Conservation (phyloP, 805 yeast species). For the Kodamaea laetipori region DNA sequence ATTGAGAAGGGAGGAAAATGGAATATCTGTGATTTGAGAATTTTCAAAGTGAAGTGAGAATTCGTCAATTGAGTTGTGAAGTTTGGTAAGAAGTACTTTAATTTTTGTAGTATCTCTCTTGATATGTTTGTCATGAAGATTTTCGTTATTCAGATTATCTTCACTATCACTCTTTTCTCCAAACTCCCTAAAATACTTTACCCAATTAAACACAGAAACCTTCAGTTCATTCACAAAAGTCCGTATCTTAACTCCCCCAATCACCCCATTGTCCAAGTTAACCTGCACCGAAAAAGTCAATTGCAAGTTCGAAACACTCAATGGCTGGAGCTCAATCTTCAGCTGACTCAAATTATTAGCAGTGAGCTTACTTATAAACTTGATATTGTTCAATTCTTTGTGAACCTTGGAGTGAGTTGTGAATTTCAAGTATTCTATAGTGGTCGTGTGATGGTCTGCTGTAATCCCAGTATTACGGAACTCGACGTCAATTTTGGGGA, state of each 20-base stretch:
- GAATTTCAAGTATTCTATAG: constrained; percentile 25
- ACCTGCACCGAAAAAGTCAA: constrained; percentile 19
- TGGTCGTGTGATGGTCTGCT: constrained; percentile 8
- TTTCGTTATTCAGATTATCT: not conserved
- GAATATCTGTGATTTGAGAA: constrained; percentile 28
- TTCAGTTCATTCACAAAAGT: constrained; percentile 26
- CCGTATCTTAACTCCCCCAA: constrained; percentile 22
- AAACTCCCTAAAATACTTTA: constrained; percentile 18
- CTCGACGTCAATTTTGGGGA: constrained; percentile 29
- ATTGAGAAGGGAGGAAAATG: constrained; percentile 29
- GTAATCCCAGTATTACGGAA: constrained; percentile 16
- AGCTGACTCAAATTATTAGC: constrained; percentile 16
- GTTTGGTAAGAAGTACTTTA: constrained; percentile 18
- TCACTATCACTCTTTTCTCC: not conserved
- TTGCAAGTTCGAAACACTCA: constrained; percentile 9
- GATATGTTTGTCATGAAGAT: not conserved
- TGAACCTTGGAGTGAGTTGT: constrained; percentile 22
- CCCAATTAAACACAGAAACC: constrained; percentile 23
- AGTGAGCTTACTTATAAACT: constrained; percentile 19
- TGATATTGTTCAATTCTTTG: constrained; percentile 19
- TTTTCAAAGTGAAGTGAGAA: constrained; percentile 32
- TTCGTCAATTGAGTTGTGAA: constrained; percentile 26
- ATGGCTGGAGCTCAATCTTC: constrained; percentile 13
- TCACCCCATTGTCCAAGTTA: constrained; percentile 19
- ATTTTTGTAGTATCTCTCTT: not conserved